Conservation (phyloP, 192 early-diverging fungal genomes). For the Umbelopsis isabellina region DNA sequence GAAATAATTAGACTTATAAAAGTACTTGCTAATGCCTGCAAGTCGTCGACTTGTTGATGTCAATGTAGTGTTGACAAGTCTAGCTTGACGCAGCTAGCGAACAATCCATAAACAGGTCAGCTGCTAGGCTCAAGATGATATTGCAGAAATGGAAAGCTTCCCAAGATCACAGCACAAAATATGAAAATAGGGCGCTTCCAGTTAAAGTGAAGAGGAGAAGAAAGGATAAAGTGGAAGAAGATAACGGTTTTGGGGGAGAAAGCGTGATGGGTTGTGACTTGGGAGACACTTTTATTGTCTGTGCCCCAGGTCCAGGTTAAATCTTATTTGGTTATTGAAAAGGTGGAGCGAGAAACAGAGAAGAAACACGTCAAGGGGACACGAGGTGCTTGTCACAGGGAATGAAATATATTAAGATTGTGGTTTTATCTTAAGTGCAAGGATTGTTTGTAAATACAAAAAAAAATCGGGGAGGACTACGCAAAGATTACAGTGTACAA, state of each 20-base stretch:
- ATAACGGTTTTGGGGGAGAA: slow-evolving; percentile 10
- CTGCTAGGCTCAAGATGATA: not conserved
- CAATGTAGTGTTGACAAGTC: slow-evolving; percentile 6
- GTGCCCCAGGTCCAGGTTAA: slow-evolving; percentile 2
- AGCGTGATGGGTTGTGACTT: slow-evolving; percentile 13
- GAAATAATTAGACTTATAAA: not conserved
- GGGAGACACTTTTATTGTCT: not conserved
- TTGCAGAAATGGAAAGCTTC: not conserved
- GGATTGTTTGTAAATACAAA: too few species aligned
- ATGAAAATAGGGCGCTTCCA: too few species aligned
- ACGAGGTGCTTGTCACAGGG: too few species aligned
- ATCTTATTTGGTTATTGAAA: too few species aligned
- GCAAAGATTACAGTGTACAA: slow-evolving; percentile 35
- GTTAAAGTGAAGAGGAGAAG: not conserved
- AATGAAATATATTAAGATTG: too few species aligned
- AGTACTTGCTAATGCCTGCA: not conserved
- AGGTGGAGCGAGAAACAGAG: too few species aligned
- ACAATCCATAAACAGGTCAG: slow-evolving; percentile 4
- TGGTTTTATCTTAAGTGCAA: too few species aligned
- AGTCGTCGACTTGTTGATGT: not conserved
- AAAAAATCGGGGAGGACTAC: slow-evolving; percentile 5
- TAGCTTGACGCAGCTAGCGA: slow-evolving; percentile 2
- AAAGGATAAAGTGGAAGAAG: not conserved
- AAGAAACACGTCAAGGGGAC: too few species aligned
- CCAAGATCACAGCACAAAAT: too few species aligned